Evolutionary conservation across 352 stramenopile genomes (phyloP), one percentile per base, ranked within the genome.

Genomic region (Phytophthora cryptogea): DNA sequence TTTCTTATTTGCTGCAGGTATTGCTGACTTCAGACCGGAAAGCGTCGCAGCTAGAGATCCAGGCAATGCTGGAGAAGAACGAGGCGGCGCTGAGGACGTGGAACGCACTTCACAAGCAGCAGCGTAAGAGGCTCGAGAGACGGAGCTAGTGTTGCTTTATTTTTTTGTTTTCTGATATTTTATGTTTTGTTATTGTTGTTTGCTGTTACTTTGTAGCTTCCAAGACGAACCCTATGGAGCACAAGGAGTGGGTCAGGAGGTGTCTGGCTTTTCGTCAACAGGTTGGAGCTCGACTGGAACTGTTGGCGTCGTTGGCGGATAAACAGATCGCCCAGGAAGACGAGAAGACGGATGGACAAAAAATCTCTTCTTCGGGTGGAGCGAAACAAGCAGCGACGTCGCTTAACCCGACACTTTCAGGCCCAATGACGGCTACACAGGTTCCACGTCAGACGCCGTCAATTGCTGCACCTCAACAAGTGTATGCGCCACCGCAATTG

Each of bases 61-160:
- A 94, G 54, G 62, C 66, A 36, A 90, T 93, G 81, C 72, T 94
- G n/a, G 83, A 94, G 56, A 92, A 92, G 66, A 94, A 94, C 58
- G 86, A 94, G 54, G 69, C 73, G 14, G 81, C 83, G n/a, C 51
- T 94, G 3, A 80, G 77, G 39, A 76, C 73, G 32, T 94, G 86
- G 86, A 88, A 82, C 8, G 66, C 68, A 36, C 77, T 94, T 23
- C 78, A 92, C 37, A 74, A 84, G 17, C 81, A 90, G 52, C 74
- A 92, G 39, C 86, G 86, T 94, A 75, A 44, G 81, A 78, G 0
- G n/a, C 47, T 37, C 35, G 20, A 30, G 36, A 43, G 41, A 40
- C 1, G 33, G 33, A 48, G 14, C 30, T 27, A 31, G 33, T 23
- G 4, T 28, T 52, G 59, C 17, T 11, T 16, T 54, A 31, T 39